Evolutionary conservation across 768 basidiomycete genomes (phyloP).

Genomic region (Auricularia auricula-judae): DNA sequence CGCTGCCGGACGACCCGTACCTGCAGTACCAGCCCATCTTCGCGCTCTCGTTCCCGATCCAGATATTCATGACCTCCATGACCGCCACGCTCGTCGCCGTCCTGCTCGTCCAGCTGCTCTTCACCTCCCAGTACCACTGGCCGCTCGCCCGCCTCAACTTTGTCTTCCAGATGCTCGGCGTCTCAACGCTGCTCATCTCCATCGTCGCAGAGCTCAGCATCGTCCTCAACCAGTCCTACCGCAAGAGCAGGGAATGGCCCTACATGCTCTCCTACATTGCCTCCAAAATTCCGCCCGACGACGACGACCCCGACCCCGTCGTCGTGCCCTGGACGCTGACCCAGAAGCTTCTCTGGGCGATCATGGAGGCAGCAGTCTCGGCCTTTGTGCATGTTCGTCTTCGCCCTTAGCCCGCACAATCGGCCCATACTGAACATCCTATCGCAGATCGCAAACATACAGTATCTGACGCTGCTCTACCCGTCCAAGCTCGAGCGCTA

Average conservation of each 20-base stretch:
- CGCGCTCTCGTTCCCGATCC: constrained; percentile 80
- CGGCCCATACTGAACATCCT: constrained; percentile 26
- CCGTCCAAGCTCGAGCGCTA: constrained; percentile 82
- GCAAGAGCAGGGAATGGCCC: constrained; percentile 72
- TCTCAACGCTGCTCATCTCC: constrained; percentile 66
- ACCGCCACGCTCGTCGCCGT: constrained; percentile 75
- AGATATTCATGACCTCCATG: constrained; percentile 77
- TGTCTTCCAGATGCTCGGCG: constrained; percentile 76
- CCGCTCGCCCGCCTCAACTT: constrained; percentile 91
- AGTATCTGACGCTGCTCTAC: constrained; percentile 90
- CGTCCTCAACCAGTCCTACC: constrained; percentile 46
- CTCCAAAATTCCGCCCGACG: constrained; percentile 58
- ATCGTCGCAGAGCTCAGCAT: constrained; percentile 69
- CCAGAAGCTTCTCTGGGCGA: constrained; percentile 67
- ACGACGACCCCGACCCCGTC: constrained; percentile 16
- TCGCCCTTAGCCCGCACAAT: not conserved
- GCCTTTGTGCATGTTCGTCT: constrained; percentile 44
- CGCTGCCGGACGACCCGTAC: constrained; percentile 53
- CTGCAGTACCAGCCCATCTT: constrained; percentile 69
- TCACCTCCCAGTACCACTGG: constrained; percentile 94
- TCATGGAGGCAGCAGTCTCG: constrained; percentile 79
- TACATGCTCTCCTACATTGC: constrained; percentile 94
- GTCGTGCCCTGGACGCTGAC: constrained; percentile 45
- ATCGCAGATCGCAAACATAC: constrained; percentile 73
- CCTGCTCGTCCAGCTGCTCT: constrained; percentile 83